These are phyloP conservation scores for Pseudogymnoascus verrucosus DNA, from an alignment of 2,329 filamentous ascomycete genomes.

Conservation along the genomic window DNA sequence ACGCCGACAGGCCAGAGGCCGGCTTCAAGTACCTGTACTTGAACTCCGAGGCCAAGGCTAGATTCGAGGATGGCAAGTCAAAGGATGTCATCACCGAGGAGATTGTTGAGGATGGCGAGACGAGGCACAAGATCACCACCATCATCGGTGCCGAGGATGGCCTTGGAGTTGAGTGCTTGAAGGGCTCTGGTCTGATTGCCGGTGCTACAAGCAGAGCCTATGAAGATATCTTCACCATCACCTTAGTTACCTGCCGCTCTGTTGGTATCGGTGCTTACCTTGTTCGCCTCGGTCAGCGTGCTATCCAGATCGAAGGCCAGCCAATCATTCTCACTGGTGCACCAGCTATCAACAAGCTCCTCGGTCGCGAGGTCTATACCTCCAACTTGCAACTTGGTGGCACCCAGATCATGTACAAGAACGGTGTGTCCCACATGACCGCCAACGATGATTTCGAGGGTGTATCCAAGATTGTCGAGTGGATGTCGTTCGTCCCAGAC, in stretches of 20 bases:
- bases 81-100: constrained; percentile 82
- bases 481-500: constrained; percentile 95
- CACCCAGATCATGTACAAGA: constrained; percentile 99
- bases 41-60: constrained; percentile 74
- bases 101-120: constrained; percentile 78
- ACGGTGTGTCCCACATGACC: constrained; percentile 98
- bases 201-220: constrained; percentile 95
- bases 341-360: constrained; percentile 92
- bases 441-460: constrained; percentile 96
- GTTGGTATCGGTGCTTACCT: constrained; percentile 99
- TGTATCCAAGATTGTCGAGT: constrained; percentile 95
- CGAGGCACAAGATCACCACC: constrained; percentile 87
- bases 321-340: constrained; percentile 98
- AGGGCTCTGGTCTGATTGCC: constrained; percentile 94
- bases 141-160: constrained; percentile 91
- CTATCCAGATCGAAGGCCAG: constrained; percentile 97
- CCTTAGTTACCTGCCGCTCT: constrained; percentile 92
- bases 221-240: constrained; percentile 98
- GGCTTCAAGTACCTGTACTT: constrained; percentile 98
- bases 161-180: constrained; percentile 93
- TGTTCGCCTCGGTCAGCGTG: constrained; percentile 94
- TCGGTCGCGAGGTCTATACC: constrained; percentile 96
- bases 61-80: constrained; percentile 69
- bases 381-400: constrained; percentile 98
- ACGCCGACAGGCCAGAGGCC: constrained; percentile 66